Evolutionary conservation across 495 filamentous ascomycete species (phyloP), one percentile per base, ranked within the genome.

Genomic region (Penicillium lividum): DNA sequence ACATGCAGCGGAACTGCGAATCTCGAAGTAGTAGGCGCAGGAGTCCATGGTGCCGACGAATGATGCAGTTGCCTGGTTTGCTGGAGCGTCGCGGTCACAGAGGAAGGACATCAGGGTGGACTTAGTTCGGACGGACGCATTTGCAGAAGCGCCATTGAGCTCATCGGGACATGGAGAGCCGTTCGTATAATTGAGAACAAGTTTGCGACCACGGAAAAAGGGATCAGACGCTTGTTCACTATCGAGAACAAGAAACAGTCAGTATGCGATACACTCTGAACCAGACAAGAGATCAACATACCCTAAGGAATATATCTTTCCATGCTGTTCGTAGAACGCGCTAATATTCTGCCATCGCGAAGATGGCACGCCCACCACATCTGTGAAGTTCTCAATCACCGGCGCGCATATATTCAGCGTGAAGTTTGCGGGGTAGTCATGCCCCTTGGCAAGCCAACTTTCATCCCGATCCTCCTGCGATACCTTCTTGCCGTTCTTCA

Each of bases 1-100:
- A 69, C 95, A 99, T 7, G 92, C 93, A 40, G 91, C 86, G 46
- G 83, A 82, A 46, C 91, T 92, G 55, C 93, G 90, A n/a, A 92
- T 84, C 71, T 97, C 92, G 75, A 99, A 99, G 71, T 95, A 89
- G 74, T 97, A 99, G n/a, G 90, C 83, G 77, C 95, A 99, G 49
- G 91, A 85, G 65, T 97, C 91, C 72, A 88, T 87, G 22, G 88
- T 83, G 56, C 89, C 91, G 50, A 98, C 86, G 69, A 96, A 99
- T 5, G 90, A 89, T 5, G 86, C 69, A 13, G 86, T 83, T 15
- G 88, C 82, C 28, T 85, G 83, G 8, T 85, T 81, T 6, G 75
- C 70, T 3, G 79, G 72, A 8, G 78, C 68, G 57, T 96, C 91
- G 49, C 84, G 84, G 64, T 97, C 93, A 76, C 95, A 98, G 67